Evolutionary conservation across 768 basidiomycete species (phyloP).

Genomic region (Gymnopilus dilepis): DNA sequence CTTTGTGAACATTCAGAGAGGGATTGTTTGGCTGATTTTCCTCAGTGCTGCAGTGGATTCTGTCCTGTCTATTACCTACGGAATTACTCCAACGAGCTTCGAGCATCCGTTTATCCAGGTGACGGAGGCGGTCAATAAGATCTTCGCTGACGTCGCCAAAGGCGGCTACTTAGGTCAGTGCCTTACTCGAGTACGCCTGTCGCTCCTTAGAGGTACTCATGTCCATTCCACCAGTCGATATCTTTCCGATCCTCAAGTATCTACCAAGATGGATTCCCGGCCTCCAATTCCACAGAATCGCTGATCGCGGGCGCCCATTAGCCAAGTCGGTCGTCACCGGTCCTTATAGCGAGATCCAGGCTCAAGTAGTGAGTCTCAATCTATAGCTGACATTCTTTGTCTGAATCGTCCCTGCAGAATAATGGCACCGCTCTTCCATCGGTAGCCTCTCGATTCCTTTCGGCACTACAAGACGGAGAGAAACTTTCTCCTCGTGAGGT

Average conservation of each 20-base stretch:
- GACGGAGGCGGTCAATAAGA: conserved; percentile 9
- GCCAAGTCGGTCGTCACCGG: conserved; percentile 5
- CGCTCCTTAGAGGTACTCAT: neutral
- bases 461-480: conserved; percentile 5
- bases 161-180: conserved; percentile 10
- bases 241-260: conserved; percentile 13
- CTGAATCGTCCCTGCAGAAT: neutral
- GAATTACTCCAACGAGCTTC: conserved; percentile 10
- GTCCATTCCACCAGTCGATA: neutral
- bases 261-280: conserved; percentile 23
- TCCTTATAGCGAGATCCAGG: conserved; percentile 13
- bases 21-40: neutral
- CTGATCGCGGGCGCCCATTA: conserved; percentile 5
- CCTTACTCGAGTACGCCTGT: neutral
- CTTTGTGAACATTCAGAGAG: too few species aligned
- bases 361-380: conserved; percentile 14
- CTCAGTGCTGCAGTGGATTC: conserved; percentile 6
- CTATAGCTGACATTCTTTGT: neutral
- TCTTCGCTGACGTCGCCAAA: conserved; percentile 11
- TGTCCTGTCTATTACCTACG: conserved; percentile 10
- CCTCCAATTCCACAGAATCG: conserved; percentile 13
- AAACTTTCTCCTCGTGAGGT: neutral
- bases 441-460: conserved; percentile 9
- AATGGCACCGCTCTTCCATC: conserved; percentile 14
- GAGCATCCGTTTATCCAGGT: conserved; percentile 11